Base-by-base conservation (phyloP, 2,329 filamentous ascomycete species). In the Arthrobotrys musiformis region DNA sequence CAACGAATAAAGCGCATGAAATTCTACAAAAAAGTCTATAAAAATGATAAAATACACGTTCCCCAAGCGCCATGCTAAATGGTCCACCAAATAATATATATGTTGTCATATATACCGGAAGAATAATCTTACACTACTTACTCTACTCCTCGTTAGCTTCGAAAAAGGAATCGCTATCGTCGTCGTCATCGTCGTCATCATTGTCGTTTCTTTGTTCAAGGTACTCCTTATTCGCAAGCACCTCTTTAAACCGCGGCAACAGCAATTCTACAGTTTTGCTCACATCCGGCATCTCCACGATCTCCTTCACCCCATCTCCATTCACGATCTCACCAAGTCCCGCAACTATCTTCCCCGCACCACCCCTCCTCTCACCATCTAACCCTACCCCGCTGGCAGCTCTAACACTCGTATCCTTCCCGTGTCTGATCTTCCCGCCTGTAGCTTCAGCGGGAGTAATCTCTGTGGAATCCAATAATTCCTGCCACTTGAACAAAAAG, bases 401-500 rank as follows among this genome's bases (percentile, higher is more conserved):
- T 8, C 79, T 77, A 15, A 81, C 77, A 30, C 79, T 78, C 8
- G 89, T 86, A 17, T 89, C 87, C 35, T 83, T 86, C 13, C 88
- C 89, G 6, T 79, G 81, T 0, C 91, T 85, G 0, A 90, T 82
- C 0, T 85, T 84, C 0, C 90, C 90, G 0, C 83, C 81, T 0
- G 85, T 82, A 0, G 84, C 85, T 0, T 84, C 86, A 0, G 60
- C 64, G 1, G 92, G 91, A 0, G 90, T 91, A 77, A 94, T 89
- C 52, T 86, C 82, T 0, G 92, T 92, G n/a, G 86, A 85, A 81
- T 93, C 90, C 2, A 94, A 85, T 5, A 93, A 85, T 0, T 87
- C 85, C 81, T 93, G 90, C 92, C 92, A 94, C 60, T 89, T 87
- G 0, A 88, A 86, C 24, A 93, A 87, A 81, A 91, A 94, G 54